A percentile compares a stretch with the other conserved stretches of the same genome.
Evolutionary conservation across 1,284 basidiomycete genomes (phyloP).

Genomic region (Sanguinoderma infundibulare): DNA sequence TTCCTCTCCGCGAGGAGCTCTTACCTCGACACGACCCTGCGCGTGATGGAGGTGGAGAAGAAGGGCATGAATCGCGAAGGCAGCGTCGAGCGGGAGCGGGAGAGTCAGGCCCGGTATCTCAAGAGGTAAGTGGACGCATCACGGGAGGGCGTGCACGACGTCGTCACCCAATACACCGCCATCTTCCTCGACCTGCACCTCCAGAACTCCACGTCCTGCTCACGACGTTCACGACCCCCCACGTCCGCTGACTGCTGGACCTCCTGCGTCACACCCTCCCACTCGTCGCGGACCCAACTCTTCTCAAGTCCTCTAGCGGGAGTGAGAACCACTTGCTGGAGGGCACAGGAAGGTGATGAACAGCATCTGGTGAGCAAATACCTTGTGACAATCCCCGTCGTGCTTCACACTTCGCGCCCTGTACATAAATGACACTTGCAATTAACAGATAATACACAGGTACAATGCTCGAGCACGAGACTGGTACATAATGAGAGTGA

Average conservation of each 20-base stretch:
- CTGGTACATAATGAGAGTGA: not conserved
- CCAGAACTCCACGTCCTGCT: conserved; percentile 52
- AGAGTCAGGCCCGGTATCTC: conserved; percentile 79
- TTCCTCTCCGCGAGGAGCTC: conserved; percentile 69
- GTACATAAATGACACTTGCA: no score
- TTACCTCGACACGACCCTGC: conserved; percentile 52
- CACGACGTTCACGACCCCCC: conserved; percentile 55
- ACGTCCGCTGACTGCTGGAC: conserved; percentile 62
- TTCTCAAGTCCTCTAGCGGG: conserved; percentile 81
- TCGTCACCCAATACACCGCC: conserved; percentile 86
- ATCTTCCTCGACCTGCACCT: conserved; percentile 75
- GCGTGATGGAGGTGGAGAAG: conserved; percentile 46
- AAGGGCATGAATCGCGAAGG: conserved; percentile 31
- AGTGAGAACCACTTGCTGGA: no score
- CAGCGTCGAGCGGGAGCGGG: conserved; percentile 54
- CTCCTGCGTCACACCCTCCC: conserved; percentile 54
- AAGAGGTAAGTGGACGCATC: conserved; percentile 90
- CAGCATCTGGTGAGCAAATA: no score
- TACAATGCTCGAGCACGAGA: not conserved
- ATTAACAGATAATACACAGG: not conserved
- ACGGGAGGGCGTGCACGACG: conserved; percentile 91
- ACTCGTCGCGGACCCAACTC: conserved; percentile 60
- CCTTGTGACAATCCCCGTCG: no score
- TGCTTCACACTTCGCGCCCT: no score
- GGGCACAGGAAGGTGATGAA: no score